These are phyloP conservation scores for Alternaria longipes DNA, from an alignment of 2,329 filamentous ascomycete genomes.

Conservation along the genomic window DNA sequence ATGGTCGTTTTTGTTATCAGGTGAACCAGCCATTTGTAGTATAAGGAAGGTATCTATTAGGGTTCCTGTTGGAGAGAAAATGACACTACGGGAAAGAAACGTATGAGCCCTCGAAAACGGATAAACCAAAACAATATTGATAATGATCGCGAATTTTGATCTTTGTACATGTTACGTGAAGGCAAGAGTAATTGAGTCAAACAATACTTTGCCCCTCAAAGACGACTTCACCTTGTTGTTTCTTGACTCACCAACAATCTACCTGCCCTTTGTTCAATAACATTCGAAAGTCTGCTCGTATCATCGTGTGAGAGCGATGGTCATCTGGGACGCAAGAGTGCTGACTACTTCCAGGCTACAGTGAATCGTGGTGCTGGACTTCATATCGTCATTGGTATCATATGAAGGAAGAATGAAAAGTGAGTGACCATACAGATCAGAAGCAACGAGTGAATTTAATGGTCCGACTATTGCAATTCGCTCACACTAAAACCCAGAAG, in stretches of 20 bases:
- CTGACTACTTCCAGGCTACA: neutral
- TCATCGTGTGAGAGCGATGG: neutral
- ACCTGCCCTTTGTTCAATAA: neutral
- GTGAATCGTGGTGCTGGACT: neutral
- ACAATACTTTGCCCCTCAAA: neutral
- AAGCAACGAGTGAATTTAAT: neutral
- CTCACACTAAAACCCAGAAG: neutral
- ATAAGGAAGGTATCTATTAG: neutral
- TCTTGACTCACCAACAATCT: neutral
- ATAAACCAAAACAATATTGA: neutral
- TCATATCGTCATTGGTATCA: neutral
- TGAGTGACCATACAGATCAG: neutral
- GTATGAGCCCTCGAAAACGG: neutral
- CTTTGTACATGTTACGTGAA: neutral
- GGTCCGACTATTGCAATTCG: neutral
- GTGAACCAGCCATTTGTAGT: slow-evolving; percentile 1
- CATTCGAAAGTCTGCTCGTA: neutral
- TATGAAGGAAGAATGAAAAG: neutral
- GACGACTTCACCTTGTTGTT: neutral
- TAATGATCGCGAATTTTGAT: neutral
- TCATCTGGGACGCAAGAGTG: neutral
- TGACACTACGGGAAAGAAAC: too few species aligned
- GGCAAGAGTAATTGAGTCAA: neutral
- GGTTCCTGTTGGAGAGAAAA: neutral
- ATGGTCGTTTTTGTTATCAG: neutral